Evolutionary conservation across 352 stramenopile species (phyloP).

Genomic region (Pythium insidiosum): DNA sequence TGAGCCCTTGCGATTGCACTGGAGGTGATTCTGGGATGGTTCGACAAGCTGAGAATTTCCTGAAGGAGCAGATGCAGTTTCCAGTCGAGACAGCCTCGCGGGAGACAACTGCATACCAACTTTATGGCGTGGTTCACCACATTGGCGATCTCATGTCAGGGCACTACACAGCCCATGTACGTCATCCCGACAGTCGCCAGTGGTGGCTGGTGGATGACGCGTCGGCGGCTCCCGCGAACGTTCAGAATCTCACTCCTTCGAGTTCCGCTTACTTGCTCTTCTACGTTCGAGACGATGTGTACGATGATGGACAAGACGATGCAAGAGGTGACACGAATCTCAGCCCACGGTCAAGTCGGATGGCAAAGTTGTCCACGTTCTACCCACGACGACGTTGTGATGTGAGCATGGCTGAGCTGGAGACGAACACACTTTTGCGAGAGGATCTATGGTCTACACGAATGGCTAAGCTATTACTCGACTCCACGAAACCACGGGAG

Average conservation of each 20-base stretch:
- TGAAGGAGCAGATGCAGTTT: conserved; percentile 29
- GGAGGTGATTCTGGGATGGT: no score
- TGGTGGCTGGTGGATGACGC: conserved; percentile 95
- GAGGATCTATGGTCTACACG: no score
- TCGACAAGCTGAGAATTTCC: conserved; percentile 23
- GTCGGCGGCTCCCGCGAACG: conserved; percentile 17
- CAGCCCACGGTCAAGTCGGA: neutral
- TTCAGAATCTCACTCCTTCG: conserved; percentile 28
- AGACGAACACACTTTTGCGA: no score
- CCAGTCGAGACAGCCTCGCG: conserved; percentile 32
- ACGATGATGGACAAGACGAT: conserved; percentile 9
- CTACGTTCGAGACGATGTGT: conserved; percentile 48
- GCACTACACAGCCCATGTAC: conserved; percentile 87
- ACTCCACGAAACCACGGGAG: neutral
- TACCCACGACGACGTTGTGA: conserved; percentile 21
- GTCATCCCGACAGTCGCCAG: conserved; percentile 22
- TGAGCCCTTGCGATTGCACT: no score
- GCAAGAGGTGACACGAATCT: neutral
- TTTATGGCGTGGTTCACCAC: conserved; percentile 95
- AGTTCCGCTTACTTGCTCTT: conserved; percentile 66
- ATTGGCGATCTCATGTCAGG: conserved; percentile 87
- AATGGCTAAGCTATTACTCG: no score
- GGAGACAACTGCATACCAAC: conserved; percentile 64
- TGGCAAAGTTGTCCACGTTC: conserved; percentile 13
- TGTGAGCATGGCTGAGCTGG: conserved; percentile 5